Evolutionary conservation across 2,329 filamentous ascomycete genomes (phyloP).

Genomic region (Incumbomyces lentus): DNA sequence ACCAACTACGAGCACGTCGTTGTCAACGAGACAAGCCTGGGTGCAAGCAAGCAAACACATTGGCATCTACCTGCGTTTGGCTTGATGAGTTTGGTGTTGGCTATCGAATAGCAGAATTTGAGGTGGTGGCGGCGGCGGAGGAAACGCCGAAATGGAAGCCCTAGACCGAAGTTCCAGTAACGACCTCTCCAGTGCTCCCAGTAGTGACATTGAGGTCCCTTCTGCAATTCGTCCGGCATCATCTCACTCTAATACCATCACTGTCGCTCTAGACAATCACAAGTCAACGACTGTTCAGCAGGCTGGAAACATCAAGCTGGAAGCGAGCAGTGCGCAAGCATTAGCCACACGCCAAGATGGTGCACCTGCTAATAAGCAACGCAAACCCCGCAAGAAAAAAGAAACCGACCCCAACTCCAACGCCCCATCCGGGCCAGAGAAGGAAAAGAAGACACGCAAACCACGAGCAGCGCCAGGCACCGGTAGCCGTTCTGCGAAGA

Average conservation of each 20-base stretch:
- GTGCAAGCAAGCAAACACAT: neutral
- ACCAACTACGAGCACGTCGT: conserved; percentile 4
- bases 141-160: conserved; percentile 14
- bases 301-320: conserved; percentile 16
- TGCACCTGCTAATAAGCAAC: conserved; percentile 22
- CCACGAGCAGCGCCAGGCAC: conserved; percentile 21
- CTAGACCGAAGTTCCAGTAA: conserved; percentile 19
- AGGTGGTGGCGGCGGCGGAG: neutral
- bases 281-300: conserved; percentile 10
- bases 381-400: conserved; percentile 29
- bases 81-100: neutral
- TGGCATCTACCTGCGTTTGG: neutral
- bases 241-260: conserved; percentile 7
- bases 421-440: conserved; percentile 18
- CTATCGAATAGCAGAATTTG: neutral
- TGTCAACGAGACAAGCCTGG: neutral
- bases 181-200: conserved; percentile 21
- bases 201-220: conserved; percentile 17
- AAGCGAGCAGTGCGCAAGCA: neutral
- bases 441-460: conserved; percentile 20
- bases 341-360: conserved; percentile 22
- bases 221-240: neutral
- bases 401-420: conserved; percentile 19
- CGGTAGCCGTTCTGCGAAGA: conserved; percentile 37
- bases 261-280: neutral